phyloP scores from a whole-genome alignment of 805 yeast genomes.

The Candida alai region DNA sequence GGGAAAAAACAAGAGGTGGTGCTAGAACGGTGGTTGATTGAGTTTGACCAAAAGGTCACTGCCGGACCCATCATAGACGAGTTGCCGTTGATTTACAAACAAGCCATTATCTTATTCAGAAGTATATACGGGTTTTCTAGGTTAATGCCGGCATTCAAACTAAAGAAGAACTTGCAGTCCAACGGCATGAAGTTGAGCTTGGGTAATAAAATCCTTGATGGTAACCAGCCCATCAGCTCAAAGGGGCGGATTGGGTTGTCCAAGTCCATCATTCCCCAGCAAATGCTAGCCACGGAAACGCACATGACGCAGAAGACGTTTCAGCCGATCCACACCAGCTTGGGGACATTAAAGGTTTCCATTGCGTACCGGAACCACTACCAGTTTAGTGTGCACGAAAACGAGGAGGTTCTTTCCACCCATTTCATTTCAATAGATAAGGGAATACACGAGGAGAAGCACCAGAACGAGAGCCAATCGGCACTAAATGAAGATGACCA shows the following conservation, averaged over 20 bases:
- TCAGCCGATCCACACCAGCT: slow-evolving; percentile 67
- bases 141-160: slow-evolving; percentile 67
- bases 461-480: slow-evolving; percentile 1
- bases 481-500: slow-evolving; percentile 1
- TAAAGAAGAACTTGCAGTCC: slow-evolving; percentile 34
- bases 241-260: slow-evolving; percentile 84
- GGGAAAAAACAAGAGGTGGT: slow-evolving; percentile 79
- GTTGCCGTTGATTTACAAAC: slow-evolving; percentile 67
- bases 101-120: slow-evolving; percentile 69
- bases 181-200: slow-evolving; percentile 34
- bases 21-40: slow-evolving; percentile 89
- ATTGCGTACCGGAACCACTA: slow-evolving; percentile 76
- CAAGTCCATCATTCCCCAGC: slow-evolving; percentile 52
- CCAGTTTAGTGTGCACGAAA: slow-evolving; percentile 62
- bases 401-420: slow-evolving; percentile 58
- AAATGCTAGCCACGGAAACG: slow-evolving; percentile 31
- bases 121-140: slow-evolving; percentile 63
- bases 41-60: slow-evolving; percentile 54
- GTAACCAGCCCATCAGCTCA: slow-evolving; percentile 71
- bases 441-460: slow-evolving; percentile 2
- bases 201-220: slow-evolving; percentile 66
- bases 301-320: slow-evolving; percentile 63
- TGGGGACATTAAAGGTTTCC: slow-evolving; percentile 69
- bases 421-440: slow-evolving; percentile 51
- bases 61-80: slow-evolving; percentile 40